Base-by-base conservation (phyloP, 495 filamentous ascomycete genomes). In the Talaromyces ruber region DNA sequence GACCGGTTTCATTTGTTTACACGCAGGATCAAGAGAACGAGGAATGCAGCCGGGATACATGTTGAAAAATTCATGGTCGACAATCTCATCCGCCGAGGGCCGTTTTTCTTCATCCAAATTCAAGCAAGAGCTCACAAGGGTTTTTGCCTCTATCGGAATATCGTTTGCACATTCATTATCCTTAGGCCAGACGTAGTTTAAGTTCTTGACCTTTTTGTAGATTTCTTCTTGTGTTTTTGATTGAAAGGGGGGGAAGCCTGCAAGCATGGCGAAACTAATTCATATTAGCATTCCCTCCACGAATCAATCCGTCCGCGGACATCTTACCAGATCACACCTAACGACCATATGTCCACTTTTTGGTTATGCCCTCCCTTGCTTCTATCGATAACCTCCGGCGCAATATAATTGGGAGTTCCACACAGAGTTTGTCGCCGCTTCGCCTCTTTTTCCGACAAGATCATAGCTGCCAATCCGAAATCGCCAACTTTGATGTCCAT, bases 401-500 rank as follows among this genome's bases (percentile, higher is more conserved):
- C 95, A 71, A 99, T 96, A 73, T 99, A 99, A 71, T 98, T 98
- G 2, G 95, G 95, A 12, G 95, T 98, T 30, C 95, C 95, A 65
- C 95, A 99, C 54, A 99, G 80, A 0, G 95, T 99, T 39, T 86
- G 95, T 67, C 96, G 85, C 67, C 88, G 82, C 65, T 87, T 85
- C 74, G 89, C 88, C 63, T 96, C 92, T 69, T 86, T 91, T 61
- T 90, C 88, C 1, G 91, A 91, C 24, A 97, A 79, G 26, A 97
- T 81, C 66, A 98, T 78, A 2, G 95, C 95, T n/a, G 95, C 95
- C 50, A 99, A 78, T 4, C 95, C 95, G 75, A 98, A 99, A 70
- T 99, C 95, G 3, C 95, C 95, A 64, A 98, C 87, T 72, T 99
- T 98, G 61, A 97, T 84, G 67, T 98, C 96, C 95, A 99, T 97